Base-by-base conservation (phyloP, 2,329 filamentous ascomycete species). In the Herpotrichia juniperi region DNA sequence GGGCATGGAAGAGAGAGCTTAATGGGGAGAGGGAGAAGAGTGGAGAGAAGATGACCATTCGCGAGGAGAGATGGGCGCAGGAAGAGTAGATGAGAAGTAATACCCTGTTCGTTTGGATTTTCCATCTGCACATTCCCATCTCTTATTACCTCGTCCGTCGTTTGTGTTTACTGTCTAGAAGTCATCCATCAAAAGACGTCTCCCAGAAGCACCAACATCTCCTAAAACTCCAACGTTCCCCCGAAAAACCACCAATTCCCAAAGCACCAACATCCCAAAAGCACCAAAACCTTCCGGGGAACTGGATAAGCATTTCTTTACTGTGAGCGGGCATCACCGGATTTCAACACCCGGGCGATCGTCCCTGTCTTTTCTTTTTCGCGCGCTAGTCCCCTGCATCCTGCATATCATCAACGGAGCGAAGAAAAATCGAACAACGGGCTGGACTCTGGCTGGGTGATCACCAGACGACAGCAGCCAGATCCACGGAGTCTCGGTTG, bases 21-120 rank as follows among this genome's bases (percentile, higher is more conserved):
- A 83, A 88, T 51, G 89, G 88, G 7, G 84, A 80, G 54, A 82
- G 90, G 42, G 51, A 54, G 49, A 72, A 74, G 43, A 71, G 78
- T 30, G 80, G 79, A 1, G 80, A 82, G 59, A 83, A 89, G 55
- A 82, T 87, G 77, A 84, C 90, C 1, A 71, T 94, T 48, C 82
- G 93, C 47, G 93, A 97, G 76, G 81, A 81, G 72, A 83, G 90
- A 63, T 97, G 93, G 93, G 85, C 87, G 24, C 81, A 88, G 67
- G 80, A 83, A 54, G 66, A 69, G 49, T 71, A 62, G 51, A 53
- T 25, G 39, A 28, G 3, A 22, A 5, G n/a, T 25, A 22, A 37
- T 12, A 34, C n/a, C n/a, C n/a, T n/a, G n/a, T n/a, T n/a, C n/a
- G n/a, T n/a, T n/a, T n/a, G n/a, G n/a, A n/a, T n/a, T n/a, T n/a